Percentiles rank a stretch among this genome's conserved stretches.
Conservation (phyloP, 345 rosid species). For the Rubroshorea leprosula region DNA sequence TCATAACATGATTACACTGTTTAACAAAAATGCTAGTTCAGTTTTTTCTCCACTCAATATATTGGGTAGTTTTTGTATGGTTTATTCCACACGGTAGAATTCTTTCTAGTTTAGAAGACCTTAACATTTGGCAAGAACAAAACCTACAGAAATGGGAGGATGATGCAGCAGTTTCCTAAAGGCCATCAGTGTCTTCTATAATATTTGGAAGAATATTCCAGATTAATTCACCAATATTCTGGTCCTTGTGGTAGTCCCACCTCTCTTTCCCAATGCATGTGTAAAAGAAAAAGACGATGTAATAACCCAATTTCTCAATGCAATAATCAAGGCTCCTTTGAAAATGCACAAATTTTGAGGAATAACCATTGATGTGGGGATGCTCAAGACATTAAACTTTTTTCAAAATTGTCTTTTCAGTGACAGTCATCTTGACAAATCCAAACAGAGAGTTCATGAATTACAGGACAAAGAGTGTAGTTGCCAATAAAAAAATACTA, state of each 20-base stretch:
- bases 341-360: not conserved
- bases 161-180: not conserved
- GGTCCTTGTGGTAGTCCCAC: not conserved
- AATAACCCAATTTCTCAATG: too few relatives aligned
- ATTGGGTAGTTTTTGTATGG: not conserved
- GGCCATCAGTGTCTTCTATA: not conserved
- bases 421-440: not conserved
- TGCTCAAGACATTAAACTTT: not conserved
- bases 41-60: not conserved
- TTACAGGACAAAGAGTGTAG: not conserved
- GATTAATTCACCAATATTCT: not conserved
- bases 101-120: not conserved
- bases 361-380: not conserved
- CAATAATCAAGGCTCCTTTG: not conserved
- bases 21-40: not conserved
- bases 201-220: not conserved
- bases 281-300: too few relatives aligned
- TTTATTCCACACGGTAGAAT: not conserved
- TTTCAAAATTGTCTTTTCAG: not conserved
- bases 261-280: too few relatives aligned
- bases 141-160: not conserved
- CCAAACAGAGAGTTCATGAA: not conserved
- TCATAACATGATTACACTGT: not conserved
- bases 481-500: not conserved
- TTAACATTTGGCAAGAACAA: not conserved